Evolutionary conservation across 164 flowering plant species (phyloP), one percentile per base, ranked within the genome.

Genomic region (Magnolia sinica): DNA sequence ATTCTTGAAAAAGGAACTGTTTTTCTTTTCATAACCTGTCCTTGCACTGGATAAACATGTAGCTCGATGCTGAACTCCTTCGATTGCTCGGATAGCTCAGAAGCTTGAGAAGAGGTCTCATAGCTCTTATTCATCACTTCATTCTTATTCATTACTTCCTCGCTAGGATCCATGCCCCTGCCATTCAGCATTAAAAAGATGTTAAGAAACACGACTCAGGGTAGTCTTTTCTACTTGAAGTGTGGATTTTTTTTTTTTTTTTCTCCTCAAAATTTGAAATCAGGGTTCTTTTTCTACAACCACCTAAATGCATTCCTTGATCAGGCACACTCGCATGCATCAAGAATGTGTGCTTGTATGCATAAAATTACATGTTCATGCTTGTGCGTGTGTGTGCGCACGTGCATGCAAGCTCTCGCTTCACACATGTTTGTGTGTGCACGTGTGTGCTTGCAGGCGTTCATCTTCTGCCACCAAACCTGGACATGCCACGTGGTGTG

Each of bases 111-210:
- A 37, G 80, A 74, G 79, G 50, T 6, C 50, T 83, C 20, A 0
- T 74, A 67, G 8, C 76, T 20, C 29, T 27, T 27, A 27, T 27
- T 27, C 29, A 27, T 27, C 29, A 27, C 29, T 27, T 27, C 29
- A 27, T 37, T 37, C 19, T 20, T 73, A 13, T 74, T 74, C 58
- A 50, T 65, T 37, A 79, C 50, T 69, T 83, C 88, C 76, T 80
- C 79, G 45, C 29, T 64, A 1, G 73, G 50, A 52, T 71, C 83
- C 80, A 64, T 19, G 69, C 8, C 64, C 71, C 89, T 88, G 86
- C 74, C 18, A 69, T 45, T 78, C 51, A 74, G 51, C 19, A 74
- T 49, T 67, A 27, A 10, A 72, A 51, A 23, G 29, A 59, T 64
- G 74, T 75, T 72, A 63, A 37, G 45, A 37, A 37, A 37, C 45